Base-by-base conservation (phyloP, 495 filamentous ascomycete species). In the Penicillium salamii region DNA sequence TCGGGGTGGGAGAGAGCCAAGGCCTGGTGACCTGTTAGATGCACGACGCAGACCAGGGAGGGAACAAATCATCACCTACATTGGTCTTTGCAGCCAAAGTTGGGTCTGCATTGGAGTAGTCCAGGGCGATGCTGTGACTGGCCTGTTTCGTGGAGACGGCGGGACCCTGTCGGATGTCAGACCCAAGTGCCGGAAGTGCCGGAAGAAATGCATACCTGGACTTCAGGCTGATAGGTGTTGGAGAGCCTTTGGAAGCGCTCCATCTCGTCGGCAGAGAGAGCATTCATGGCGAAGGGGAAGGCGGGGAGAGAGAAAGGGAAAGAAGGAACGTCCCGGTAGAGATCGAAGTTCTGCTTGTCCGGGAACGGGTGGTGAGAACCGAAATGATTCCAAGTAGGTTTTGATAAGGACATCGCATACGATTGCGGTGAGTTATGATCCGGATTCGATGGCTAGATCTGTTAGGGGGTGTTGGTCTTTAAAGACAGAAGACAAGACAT, bases 71-170 rank as follows among this genome's bases (percentile, higher is more conserved):
- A 19, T 17, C 19, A 9, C 13, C 66, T 72, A 97, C 93, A 64
- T 78, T 80, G 17, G 91, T 96, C 72, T 97, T 97, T 31, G 84
- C 78, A 7, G 87, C 81, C 57, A 87, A 92, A 19, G 88, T 71
- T 7, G 89, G 87, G 66, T 98, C 92, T 42, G 90, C 92, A 72
- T 89, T 86, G 20, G 90, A 89, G 71, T 96, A 98, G 63, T 96
- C 91, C 53, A 84, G 76, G 4, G 88, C 85, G 57, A 98, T 89
- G 41, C 74, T 79, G 55, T 83, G 82, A 69, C 84, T 96, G 9
- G 87, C 81, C 58, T 82, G 84, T 57, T 87, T 88, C 31, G 83
- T 71, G 52, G 92, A 87, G 37, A 97, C 89, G 11, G 91, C 74
- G 28, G 88, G 87, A 41, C 89, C 91, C 92, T 96, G 63, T 50